Percentiles rank a stretch among this genome's conserved stretches.
Evolutionary conservation across 768 basidiomycete genomes (phyloP).

Genomic region (Tulasnella sp.): DNA sequence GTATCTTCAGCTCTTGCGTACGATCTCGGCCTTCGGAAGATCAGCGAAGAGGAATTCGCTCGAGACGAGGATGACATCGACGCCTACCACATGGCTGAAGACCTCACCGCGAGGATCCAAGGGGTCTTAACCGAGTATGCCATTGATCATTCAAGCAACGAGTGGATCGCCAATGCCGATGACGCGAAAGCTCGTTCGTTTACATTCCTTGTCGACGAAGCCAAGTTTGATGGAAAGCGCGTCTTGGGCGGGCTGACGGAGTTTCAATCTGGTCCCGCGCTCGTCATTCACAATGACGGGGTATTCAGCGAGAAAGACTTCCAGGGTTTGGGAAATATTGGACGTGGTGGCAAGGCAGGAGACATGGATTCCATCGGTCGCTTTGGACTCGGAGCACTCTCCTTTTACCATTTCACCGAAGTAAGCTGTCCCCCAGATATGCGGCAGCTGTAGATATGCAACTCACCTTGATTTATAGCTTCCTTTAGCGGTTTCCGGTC

Average conservation of each 20-base stretch:
- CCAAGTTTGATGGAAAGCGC: constrained; percentile 1
- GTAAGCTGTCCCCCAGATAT: constrained; percentile 29
- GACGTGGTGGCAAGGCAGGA: constrained; percentile 40
- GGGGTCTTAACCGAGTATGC: constrained; percentile 39
- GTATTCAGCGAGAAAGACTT: constrained; percentile 40
- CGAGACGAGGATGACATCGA: constrained; percentile 27
- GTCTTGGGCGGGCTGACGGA: constrained; percentile 35
- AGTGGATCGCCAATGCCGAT: constrained; percentile 48
- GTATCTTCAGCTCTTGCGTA: constrained; percentile 16
- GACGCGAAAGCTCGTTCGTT: constrained; percentile 45
- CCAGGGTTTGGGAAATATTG: constrained; percentile 40
- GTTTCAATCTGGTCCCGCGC: constrained; percentile 34
- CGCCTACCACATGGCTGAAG: constrained; percentile 40
- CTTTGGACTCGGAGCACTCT: constrained; percentile 46
- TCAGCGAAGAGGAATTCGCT: constrained; percentile 23
- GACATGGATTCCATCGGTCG: constrained; percentile 40
- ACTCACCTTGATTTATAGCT: constrained; percentile 25
- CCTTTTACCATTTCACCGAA: constrained; percentile 48
- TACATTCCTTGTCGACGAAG: constrained; percentile 36
- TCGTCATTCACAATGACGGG: constrained; percentile 42
- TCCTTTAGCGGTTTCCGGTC: constrained; percentile 32
- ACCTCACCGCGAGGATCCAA: constrained; percentile 38
- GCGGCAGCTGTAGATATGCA: constrained; percentile 9
- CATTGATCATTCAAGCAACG: constrained; percentile 38
- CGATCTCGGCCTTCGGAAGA: constrained; percentile 21